phyloP scores from a whole-genome alignment of 495 filamentous ascomycete species.

The Penicillium simplicissimum region DNA sequence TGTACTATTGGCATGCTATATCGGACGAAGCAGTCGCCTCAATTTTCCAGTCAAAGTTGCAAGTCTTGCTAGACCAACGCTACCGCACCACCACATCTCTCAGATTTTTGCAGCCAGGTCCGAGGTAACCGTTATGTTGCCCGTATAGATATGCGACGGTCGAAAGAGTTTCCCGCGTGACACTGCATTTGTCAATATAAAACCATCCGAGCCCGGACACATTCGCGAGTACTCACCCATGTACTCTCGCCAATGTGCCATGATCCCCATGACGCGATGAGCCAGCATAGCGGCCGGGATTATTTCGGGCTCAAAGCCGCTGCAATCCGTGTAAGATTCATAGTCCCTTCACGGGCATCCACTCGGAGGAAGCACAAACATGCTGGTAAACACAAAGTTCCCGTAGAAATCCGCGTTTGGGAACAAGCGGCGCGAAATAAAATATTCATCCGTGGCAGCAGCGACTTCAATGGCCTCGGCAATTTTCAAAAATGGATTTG shows the following conservation, averaged over 20 bases:
- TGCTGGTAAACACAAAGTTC: conserved; percentile 55
- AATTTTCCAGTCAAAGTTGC: neutral
- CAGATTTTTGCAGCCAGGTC: conserved; percentile 16
- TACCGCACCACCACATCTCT: neutral
- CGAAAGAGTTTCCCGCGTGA: conserved; percentile 37
- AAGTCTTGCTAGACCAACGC: neutral
- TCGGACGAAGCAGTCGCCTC: neutral
- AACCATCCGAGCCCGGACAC: conserved; percentile 14
- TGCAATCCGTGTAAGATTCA: conserved; percentile 2
- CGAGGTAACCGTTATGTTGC: conserved; percentile 3
- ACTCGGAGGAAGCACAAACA: conserved; percentile 31
- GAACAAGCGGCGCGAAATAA: conserved; percentile 47
- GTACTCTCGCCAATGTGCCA: conserved; percentile 49
- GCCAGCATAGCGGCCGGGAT: conserved; percentile 39
- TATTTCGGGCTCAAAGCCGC: conserved; percentile 38
- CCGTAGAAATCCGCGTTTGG: conserved; percentile 62
- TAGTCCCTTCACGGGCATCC: too few relatives aligned
- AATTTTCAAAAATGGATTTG: conserved; percentile 50
- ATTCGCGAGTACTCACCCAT: conserved; percentile 28
- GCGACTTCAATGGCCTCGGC: conserved; percentile 52
- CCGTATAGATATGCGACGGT: conserved; percentile 34
- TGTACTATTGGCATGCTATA: neutral
- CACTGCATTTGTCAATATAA: conserved; percentile 14
- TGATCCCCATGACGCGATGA: conserved; percentile 39
- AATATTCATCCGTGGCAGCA: conserved; percentile 54